Base-by-base conservation (phyloP, 1,139 yeast species). In the Yamadazyma blattariae region DNA sequence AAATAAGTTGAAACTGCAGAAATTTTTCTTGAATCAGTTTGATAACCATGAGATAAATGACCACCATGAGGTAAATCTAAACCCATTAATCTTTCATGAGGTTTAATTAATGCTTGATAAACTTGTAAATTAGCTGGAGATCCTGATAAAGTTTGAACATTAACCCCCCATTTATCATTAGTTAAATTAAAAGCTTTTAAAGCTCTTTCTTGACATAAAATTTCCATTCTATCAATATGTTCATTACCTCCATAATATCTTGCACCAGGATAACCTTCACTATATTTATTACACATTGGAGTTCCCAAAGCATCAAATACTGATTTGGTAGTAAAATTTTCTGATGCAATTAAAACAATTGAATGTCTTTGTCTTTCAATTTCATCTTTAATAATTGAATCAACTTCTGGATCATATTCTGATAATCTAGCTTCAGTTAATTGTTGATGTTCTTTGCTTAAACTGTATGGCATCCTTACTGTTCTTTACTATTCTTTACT, bases 11-110 rank as follows among this genome's bases (percentile, higher is more conserved):
- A 88, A 46, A 92, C 94, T 50, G 90, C 95, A 50, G 96, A 87
- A 61, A 92, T 92, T 73, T 89, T 90, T 73, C 95, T 86, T 54
- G 87, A 72, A 54, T 88, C 95, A 42, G 97, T 92, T 67, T 92
- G 97, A 72, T 92, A 92, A 57, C 98, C 98, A 67, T 92, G 98
- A 35, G 96, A 86, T 64, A 92, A 78, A 64, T 92, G 97, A 53
- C 98, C 97, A 57, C 98, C 97, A 56, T 90, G 97, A 49, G 97
- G 97, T 58, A 90, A 77, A 61, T 89, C 96, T 50, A 90, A 78
- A 55, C 97, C 97, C 97, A 90, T 90, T 61, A 90, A 73, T 66
- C 97, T 79, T 56, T 89, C 97, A 52, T 89, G 96, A 35, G 94
- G 95, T 62, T 84, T 88, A 82, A 90, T 80, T 50, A 90, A 71